phyloP scores from a whole-genome alignment of 148 eudicot species.

The Spergularia marina region DNA sequence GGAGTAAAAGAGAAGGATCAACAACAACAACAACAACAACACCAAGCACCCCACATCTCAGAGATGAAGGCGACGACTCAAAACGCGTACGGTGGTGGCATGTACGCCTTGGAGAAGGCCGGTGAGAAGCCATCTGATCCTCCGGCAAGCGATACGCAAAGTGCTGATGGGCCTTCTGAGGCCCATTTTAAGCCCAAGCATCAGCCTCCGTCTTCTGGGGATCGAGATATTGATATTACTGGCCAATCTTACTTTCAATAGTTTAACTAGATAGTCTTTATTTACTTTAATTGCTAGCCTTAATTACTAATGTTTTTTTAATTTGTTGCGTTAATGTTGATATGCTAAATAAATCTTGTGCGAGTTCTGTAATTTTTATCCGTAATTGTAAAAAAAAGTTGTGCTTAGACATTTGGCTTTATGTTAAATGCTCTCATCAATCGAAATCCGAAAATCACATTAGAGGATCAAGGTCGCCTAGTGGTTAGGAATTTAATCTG shows the following conservation, averaged over 20 bases:
- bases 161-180: slow-evolving; percentile 70
- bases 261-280: neutral
- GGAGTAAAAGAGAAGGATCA: neutral
- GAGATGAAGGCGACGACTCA: slow-evolving; percentile 49
- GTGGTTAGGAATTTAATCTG: no score
- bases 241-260: slow-evolving; percentile 77
- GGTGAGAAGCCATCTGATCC: slow-evolving; percentile 18
- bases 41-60: slow-evolving; percentile 33
- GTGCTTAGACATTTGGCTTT: no score
- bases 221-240: slow-evolving; percentile 65
- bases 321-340: neutral
- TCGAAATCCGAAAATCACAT: no score
- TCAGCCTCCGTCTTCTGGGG: slow-evolving; percentile 60
- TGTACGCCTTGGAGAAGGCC: slow-evolving; percentile 45
- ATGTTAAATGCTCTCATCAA: no score
- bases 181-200: slow-evolving; percentile 37
- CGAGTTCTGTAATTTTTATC: no score
- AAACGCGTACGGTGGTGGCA: slow-evolving; percentile 85
- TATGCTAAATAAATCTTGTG: no score
- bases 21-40: slow-evolving; percentile 1
- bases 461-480: no score
- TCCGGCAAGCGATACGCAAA: slow-evolving; percentile 67
- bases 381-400: no score
- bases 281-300: no score
- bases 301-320: neutral